phyloP scores from a whole-genome alignment of 495 filamentous ascomycete species.

The Penicilliopsis zonata region DNA sequence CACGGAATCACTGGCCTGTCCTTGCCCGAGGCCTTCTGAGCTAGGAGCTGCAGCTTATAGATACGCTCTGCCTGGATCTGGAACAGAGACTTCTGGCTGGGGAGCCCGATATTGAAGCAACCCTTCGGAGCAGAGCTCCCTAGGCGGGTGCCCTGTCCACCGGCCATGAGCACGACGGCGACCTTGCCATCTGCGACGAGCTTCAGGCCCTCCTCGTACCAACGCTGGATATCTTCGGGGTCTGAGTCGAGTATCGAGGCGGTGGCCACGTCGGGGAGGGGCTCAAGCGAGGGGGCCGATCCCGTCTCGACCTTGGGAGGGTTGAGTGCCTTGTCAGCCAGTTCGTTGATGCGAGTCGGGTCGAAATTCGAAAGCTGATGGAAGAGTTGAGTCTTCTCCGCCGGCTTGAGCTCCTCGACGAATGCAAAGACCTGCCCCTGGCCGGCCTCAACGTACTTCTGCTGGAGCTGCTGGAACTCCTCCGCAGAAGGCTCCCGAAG shows the following conservation, averaged over 20 bases:
- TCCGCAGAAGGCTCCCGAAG: slow-evolving; percentile 57
- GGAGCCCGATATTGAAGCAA: slow-evolving; percentile 88
- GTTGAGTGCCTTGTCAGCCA: slow-evolving; percentile 70
- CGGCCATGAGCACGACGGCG: slow-evolving; percentile 92
- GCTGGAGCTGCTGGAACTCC: slow-evolving; percentile 60
- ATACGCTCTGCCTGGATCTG: slow-evolving; percentile 96
- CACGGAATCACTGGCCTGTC: slow-evolving; percentile 70
- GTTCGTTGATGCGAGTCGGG: slow-evolving; percentile 68
- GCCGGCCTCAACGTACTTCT: slow-evolving; percentile 64
- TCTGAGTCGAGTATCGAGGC: slow-evolving; percentile 90
- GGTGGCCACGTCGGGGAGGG: slow-evolving; percentile 75
- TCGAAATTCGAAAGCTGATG: slow-evolving; percentile 73
- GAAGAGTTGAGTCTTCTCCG: slow-evolving; percentile 69
- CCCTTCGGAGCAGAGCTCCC: slow-evolving; percentile 95
- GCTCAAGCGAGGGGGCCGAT: slow-evolving; percentile 56
- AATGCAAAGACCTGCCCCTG: slow-evolving; percentile 92
- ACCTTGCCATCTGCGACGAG: slow-evolving; percentile 82
- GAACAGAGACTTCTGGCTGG: slow-evolving; percentile 88
- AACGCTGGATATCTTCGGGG: slow-evolving; percentile 62
- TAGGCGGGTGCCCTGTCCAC: slow-evolving; percentile 88
- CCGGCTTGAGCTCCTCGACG: slow-evolving; percentile 59
- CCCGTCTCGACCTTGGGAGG: slow-evolving; percentile 43
- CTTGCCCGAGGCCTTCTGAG: slow-evolving; percentile 56
- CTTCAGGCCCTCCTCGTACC: slow-evolving; percentile 77
- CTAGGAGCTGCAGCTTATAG: slow-evolving; percentile 69